phyloP scores from a whole-genome alignment of 2,329 filamentous ascomycete genomes.

The Phyllosticta citriasiana region DNA sequence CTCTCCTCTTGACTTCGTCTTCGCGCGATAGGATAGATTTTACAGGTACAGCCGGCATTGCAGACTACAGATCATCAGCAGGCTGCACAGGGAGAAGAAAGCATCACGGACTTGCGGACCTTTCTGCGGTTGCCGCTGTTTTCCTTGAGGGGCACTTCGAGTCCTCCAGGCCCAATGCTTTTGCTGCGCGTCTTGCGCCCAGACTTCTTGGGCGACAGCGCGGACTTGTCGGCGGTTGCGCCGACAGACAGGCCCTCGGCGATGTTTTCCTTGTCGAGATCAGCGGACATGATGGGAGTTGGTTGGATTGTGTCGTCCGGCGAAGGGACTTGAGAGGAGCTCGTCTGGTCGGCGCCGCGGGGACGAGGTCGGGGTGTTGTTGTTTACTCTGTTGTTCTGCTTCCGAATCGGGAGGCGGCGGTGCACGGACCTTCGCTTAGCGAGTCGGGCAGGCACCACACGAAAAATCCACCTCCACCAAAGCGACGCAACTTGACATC shows the following conservation, averaged over 20 bases:
- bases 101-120: conserved; percentile 39
- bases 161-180: conserved; percentile 84
- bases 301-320: background rate
- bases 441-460: conserved; percentile 1
- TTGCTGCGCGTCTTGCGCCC: conserved; percentile 60
- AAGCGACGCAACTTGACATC: conserved; percentile 1
- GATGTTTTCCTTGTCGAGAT: conserved; percentile 62
- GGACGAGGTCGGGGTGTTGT: conserved; percentile 6
- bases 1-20: conserved; percentile 54
- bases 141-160: conserved; percentile 65
- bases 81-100: background rate
- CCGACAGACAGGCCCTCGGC: conserved; percentile 28
- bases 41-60: conserved; percentile 41
- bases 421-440: background rate
- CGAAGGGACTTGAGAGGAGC: background rate
- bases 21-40: conserved; percentile 48
- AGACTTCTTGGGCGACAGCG: conserved; percentile 23
- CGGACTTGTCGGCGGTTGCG: conserved; percentile 17
- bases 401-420: conserved; percentile 5
- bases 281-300: conserved; percentile 4
- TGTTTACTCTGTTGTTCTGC: conserved; percentile 9
- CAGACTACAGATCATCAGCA: conserved; percentile 27
- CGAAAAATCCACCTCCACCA: background rate
- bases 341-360: background rate
- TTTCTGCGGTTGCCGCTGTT: conserved; percentile 68